These are phyloP conservation scores for Sporothrix schenckii DNA, from an alignment of 2,329 filamentous ascomycete species.

Conservation along the genomic window DNA sequence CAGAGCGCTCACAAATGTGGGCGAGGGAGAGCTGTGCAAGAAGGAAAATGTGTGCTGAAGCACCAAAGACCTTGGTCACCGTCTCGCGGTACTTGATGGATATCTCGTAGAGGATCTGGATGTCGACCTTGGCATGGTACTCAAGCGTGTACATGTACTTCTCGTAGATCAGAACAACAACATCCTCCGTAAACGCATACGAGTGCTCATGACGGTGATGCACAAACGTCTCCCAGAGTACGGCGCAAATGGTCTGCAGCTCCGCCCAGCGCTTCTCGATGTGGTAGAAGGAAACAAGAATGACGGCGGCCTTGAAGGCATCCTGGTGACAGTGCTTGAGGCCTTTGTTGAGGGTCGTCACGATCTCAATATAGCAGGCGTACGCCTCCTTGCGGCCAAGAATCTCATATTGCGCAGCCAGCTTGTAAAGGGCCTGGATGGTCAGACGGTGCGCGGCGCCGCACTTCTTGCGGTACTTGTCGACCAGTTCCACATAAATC, in stretches of 20 bases:
- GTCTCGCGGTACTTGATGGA: constrained; percentile 54
- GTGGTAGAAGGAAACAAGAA: constrained; percentile 51
- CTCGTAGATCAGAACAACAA: constrained; percentile 51
- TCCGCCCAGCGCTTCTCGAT: constrained; percentile 50
- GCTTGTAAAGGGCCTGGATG: constrained; percentile 43
- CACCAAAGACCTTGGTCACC: constrained; percentile 46
- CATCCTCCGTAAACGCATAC: constrained; percentile 46
- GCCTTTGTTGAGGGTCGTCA: constrained; percentile 43
- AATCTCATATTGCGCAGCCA: constrained; percentile 40
- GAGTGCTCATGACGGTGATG: constrained; percentile 44
- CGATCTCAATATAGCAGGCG: constrained; percentile 46
- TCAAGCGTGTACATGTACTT: constrained; percentile 54
- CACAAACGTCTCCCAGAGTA: constrained; percentile 53
- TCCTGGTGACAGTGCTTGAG: constrained; percentile 46
- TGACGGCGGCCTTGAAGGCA: constrained; percentile 51
- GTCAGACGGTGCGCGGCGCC: constrained; percentile 43
- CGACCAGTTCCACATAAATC: constrained; percentile 44
- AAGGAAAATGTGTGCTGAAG: constrained; percentile 40
- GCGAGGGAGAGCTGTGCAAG: constrained; percentile 47
- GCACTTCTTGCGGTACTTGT: constrained; percentile 42
- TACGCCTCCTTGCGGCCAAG: constrained; percentile 44
- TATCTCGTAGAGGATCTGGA: constrained; percentile 51
- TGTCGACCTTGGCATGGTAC: constrained; percentile 48
- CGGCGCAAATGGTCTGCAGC: constrained; percentile 50
- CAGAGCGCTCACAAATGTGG: constrained; percentile 50